Percentiles rank a stretch among this genome's conserved stretches.
phyloP scores from a whole-genome alignment of 768 basidiomycete genomes.

The Cystofilobasidium macerans region DNA sequence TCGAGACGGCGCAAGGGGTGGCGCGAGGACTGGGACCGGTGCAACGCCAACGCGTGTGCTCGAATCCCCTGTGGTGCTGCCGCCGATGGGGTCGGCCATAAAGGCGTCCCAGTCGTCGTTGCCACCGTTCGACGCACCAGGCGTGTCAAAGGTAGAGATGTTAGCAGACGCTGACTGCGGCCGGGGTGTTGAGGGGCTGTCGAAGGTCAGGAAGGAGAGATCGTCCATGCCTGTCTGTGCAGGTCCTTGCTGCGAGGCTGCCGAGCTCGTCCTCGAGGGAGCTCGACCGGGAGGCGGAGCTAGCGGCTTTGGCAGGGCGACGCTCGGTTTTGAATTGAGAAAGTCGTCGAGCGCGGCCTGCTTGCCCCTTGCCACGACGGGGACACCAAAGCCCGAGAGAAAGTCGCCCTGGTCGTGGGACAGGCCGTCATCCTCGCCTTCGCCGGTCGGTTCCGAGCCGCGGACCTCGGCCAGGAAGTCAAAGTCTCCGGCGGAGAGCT shows the following conservation, averaged over 20 bases:
- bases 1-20: not conserved
- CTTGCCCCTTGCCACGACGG: not conserved
- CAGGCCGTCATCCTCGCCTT: slow-evolving; percentile 1
- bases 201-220: slow-evolving; percentile 8
- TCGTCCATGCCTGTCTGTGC: slow-evolving; percentile 1
- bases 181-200: not conserved
- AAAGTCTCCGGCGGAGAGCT: slow-evolving; percentile 15
- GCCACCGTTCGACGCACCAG: not conserved
- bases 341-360: not conserved
- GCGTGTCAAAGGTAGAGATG: not conserved
- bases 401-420: slow-evolving; percentile 7
- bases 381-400: slow-evolving; percentile 1
- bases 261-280: not conserved
- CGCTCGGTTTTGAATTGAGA: not conserved
- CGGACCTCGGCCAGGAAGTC: slow-evolving; percentile 20
- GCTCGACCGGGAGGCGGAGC: slow-evolving; percentile 8
- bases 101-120: slow-evolving; percentile 21
- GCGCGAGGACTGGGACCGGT: not conserved
- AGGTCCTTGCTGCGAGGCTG: not conserved
- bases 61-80: not conserved
- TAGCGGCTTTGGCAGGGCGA: slow-evolving; percentile 10
- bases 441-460: not conserved
- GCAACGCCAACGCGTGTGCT: not conserved
- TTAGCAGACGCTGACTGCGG: not conserved
- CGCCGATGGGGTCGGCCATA: not conserved